A percentile compares a stretch with the other conserved stretches of the same genome.
phyloP scores from a whole-genome alignment of 75 land plant genomes.

The Ceratopteris richardii region DNA sequence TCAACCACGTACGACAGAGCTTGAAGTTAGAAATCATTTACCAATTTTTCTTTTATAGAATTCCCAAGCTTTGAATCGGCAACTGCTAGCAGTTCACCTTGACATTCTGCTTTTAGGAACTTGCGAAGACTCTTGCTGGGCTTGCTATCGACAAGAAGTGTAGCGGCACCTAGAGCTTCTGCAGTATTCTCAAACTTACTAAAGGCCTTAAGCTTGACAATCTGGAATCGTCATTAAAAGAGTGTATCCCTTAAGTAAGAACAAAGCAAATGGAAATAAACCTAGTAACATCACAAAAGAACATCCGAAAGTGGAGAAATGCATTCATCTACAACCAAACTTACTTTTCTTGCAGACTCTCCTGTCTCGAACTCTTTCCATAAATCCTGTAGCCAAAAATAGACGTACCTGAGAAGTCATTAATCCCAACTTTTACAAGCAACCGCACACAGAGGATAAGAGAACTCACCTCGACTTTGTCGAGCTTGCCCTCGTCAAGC shows the following conservation, averaged over 20 bases:
- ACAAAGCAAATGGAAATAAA: neutral
- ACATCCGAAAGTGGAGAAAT: too few species aligned
- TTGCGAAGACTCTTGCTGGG: constrained; percentile 80
- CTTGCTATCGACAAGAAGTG: constrained; percentile 72
- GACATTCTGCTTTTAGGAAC: constrained; percentile 69
- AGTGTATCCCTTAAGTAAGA: neutral
- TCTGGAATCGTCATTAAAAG: constrained; percentile 23
- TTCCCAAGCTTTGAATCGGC: constrained; percentile 96
- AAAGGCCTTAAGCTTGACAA: constrained; percentile 89
- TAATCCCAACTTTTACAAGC: neutral
- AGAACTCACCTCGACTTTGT: constrained; percentile 60
- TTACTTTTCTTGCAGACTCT: constrained; percentile 77
- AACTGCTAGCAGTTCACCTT: constrained; percentile 76
- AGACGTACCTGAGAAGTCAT: constrained; percentile 3
- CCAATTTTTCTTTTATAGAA: constrained; percentile 80
- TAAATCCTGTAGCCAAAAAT: constrained; percentile 50
- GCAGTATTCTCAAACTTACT: constrained; percentile 90
- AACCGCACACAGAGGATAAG: neutral
- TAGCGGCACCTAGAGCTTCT: constrained; percentile 70
- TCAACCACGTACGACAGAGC: neutral
- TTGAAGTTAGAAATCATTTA: constrained; percentile 5
- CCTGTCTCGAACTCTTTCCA: constrained; percentile 69
- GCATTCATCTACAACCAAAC: too few species aligned
- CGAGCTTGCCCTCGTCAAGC: too few species aligned
- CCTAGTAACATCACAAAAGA: too few species aligned